Evolutionary conservation across 1,284 basidiomycete species (phyloP).

Genomic region (Melampsora larici-populina): DNA sequence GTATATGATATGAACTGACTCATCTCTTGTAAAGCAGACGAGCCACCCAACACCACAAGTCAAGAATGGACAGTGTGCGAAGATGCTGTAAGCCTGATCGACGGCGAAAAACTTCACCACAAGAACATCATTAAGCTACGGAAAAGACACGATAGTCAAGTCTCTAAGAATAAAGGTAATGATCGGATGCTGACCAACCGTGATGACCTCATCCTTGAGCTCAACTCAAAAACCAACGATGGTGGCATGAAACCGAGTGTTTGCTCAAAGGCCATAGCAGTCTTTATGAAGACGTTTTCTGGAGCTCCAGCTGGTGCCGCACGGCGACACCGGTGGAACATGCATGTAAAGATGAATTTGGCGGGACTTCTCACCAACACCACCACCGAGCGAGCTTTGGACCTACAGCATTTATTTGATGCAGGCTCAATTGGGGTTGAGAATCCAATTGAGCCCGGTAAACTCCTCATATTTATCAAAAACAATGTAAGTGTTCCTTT

Average conservation of each 20-base stretch:
- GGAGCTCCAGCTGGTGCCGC: no score
- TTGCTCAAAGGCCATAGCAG: no score
- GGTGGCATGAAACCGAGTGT: no score
- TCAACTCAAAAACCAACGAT: not conserved
- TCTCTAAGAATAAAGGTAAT: not conserved
- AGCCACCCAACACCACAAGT: not conserved
- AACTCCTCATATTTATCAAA: no score
- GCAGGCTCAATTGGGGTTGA: no score
- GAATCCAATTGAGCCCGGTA: no score
- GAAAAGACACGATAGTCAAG: conserved; percentile 11
- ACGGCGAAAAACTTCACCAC: not conserved
- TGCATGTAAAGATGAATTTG: not conserved
- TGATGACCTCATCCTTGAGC: not conserved
- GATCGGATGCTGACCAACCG: not conserved
- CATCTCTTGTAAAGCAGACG: not conserved
- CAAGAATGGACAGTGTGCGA: not conserved
- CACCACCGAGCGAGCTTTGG: not conserved
- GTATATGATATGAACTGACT: not conserved
- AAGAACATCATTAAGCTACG: conserved; percentile 18
- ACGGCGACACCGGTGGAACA: no score
- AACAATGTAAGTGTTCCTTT: no score
- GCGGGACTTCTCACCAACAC: not conserved
- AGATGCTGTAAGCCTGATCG: not conserved
- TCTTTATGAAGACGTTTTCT: no score
- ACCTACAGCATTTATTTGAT: no score